A percentile compares a stretch with the other conserved stretches of the same genome.
These are phyloP conservation scores for Paralagenidium karlingii DNA, from an alignment of 352 stramenopile species.

Conservation along the genomic window DNA sequence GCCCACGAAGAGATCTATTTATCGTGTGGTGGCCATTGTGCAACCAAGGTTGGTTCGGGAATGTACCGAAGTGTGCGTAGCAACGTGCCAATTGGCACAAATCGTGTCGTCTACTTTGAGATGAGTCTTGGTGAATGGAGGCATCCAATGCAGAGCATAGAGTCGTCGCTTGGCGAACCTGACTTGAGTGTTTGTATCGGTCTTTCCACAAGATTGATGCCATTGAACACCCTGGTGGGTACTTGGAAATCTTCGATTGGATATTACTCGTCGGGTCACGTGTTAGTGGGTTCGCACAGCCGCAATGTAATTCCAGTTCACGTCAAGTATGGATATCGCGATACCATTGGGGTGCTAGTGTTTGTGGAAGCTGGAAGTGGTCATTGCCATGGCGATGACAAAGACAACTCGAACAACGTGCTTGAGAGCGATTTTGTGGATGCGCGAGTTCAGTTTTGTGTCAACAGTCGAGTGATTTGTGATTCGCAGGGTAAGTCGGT, in stretches of 20 bases:
- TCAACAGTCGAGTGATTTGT: slow-evolving; percentile 47
- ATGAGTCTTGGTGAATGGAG: slow-evolving; percentile 51
- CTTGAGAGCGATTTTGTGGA: slow-evolving; percentile 6
- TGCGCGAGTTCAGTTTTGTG: slow-evolving; percentile 54
- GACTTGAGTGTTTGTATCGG: slow-evolving; percentile 72
- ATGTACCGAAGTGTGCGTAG: slow-evolving; percentile 74
- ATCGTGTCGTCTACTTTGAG: slow-evolving; percentile 80
- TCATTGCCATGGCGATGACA: slow-evolving; percentile 1
- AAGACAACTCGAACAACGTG: slow-evolving; percentile 1
- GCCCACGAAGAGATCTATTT: slow-evolving; percentile 80
- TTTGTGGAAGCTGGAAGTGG: slow-evolving; percentile 17
- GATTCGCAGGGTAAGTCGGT: slow-evolving; percentile 37
- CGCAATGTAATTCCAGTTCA: slow-evolving; percentile 42
- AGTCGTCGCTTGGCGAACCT: slow-evolving; percentile 3
- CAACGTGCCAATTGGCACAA: slow-evolving; percentile 38
- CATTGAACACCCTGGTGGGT: slow-evolving; percentile 66
- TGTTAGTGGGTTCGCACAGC: slow-evolving; percentile 48
- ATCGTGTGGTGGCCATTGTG: slow-evolving; percentile 70
- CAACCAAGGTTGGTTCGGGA: slow-evolving; percentile 49
- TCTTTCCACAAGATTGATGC: slow-evolving; percentile 59
- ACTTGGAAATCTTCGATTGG: slow-evolving; percentile 73
- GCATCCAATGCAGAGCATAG: slow-evolving; percentile 2
- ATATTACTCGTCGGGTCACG: slow-evolving; percentile 69
- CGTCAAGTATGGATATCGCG: slow-evolving; percentile 36
- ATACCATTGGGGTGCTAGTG: slow-evolving; percentile 65